Conservation (phyloP, 2,329 filamentous ascomycete genomes). For the Cladosporium sp. region DNA sequence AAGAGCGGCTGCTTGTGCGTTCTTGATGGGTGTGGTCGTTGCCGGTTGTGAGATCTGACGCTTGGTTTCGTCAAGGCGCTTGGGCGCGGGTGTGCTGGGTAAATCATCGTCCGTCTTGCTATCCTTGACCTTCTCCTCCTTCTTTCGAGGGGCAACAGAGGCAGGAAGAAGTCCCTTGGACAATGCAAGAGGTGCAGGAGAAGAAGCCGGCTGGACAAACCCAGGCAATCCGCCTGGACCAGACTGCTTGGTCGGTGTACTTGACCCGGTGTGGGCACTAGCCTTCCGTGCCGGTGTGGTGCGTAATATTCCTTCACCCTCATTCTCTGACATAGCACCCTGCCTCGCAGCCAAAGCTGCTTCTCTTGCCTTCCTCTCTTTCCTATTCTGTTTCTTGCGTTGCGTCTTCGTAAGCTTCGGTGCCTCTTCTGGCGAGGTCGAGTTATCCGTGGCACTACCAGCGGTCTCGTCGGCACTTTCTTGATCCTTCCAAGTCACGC, state of each 20-base stretch:
- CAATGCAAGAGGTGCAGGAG: neutral
- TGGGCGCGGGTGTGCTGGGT: slow-evolving; percentile 1
- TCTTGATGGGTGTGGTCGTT: slow-evolving; percentile 4
- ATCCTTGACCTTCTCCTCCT: slow-evolving; percentile 5
- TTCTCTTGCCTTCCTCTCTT: slow-evolving; percentile 24
- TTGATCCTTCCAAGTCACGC: slow-evolving; percentile 11
- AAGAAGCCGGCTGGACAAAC: neutral
- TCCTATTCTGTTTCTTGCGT: slow-evolving; percentile 31
- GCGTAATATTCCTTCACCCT: slow-evolving; percentile 23
- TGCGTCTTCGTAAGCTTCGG: slow-evolving; percentile 30
- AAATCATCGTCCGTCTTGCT: neutral
- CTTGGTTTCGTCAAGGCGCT: slow-evolving; percentile 5
- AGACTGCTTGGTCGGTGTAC: slow-evolving; percentile 4
- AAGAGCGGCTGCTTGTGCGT: slow-evolving; percentile 3
- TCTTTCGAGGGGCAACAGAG: slow-evolving; percentile 8
- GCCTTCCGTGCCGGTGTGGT: slow-evolving; percentile 33
- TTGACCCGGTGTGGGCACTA: slow-evolving; percentile 24
- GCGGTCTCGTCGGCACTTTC: slow-evolving; percentile 18
- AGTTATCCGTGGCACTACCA: slow-evolving; percentile 18
- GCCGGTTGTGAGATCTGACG: slow-evolving; percentile 5
- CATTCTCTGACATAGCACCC: slow-evolving; percentile 30
- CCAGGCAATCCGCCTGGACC: neutral
- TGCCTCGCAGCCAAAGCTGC: slow-evolving; percentile 21
- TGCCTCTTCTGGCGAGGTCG: slow-evolving; percentile 14
- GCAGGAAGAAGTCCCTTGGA: slow-evolving; percentile 3